Evolutionary conservation across 768 basidiomycete species (phyloP), one percentile per base, ranked within the genome.

Genomic region (Tricholoma bakamatsutake): DNA sequence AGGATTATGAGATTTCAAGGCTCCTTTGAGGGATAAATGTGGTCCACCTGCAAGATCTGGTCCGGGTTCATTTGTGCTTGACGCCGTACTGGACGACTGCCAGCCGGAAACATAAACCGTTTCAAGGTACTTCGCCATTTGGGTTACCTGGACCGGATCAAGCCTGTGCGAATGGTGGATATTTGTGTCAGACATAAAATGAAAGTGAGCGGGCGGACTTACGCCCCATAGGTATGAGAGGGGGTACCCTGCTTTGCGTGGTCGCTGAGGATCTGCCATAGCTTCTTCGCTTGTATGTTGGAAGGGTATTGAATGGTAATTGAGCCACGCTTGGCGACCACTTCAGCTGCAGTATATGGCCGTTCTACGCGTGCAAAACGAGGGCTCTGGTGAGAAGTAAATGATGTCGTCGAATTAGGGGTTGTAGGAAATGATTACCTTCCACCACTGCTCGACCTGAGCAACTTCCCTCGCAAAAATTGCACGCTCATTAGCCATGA

Each of bases 41-140:
- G 15, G 66, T 78, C 61, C 62, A 90, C 93, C 94, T 59, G 96
- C 96, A 64, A 98, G 89, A 81, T 98, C 96, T 11, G 97, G 97
- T 33, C 97, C 97, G 21, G 97, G 97, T 72, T 99, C 97, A 61
- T 98, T 88, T 27, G 92, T 90, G 68, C 84, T 88, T 0, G 90
- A 88, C 2, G 97, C 97, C 2, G 95, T 98, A 65, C 90, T 93
- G 17, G 91, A 94, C 15, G 87, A 93, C 65, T 92, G 90, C 90
- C 90, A 93, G 4, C 97, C 97, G 7, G 97, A 99, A 55, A 99
- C 92, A 67, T 99, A 99, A 63, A 99, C 90, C 2, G 96, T 98
- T 74, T 98, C 97, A 62, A 98, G 88, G 71, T 98, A 91, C 69
- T 90, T 91, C 24, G 96, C 95, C 97, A 99, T 99, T 73, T 99